phyloP scores from a whole-genome alignment of 768 basidiomycete genomes.

The Termitomyces sp. region DNA sequence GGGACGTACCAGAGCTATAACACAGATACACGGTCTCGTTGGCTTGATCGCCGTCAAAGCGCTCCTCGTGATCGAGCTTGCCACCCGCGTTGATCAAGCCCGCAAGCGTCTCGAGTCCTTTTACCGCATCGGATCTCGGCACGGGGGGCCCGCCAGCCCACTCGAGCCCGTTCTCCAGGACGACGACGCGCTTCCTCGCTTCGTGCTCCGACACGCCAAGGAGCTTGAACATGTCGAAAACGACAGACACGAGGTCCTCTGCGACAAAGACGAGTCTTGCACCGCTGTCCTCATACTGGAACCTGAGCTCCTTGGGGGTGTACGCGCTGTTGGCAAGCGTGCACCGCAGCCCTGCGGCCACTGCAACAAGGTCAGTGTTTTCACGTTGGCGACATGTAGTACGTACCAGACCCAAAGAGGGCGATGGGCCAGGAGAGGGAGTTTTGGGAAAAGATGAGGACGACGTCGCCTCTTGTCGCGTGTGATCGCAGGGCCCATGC shows the following conservation, averaged over 20 bases:
- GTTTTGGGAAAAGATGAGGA: constrained; percentile 68
- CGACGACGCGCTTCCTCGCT: constrained; percentile 47
- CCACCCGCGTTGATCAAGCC: constrained; percentile 38
- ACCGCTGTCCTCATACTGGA: constrained; percentile 65
- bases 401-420: constrained; percentile 38
- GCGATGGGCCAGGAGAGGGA: constrained; percentile 46
- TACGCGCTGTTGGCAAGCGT: constrained; percentile 75
- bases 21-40: constrained; percentile 62
- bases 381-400: too few relatives aligned
- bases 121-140: constrained; percentile 2
- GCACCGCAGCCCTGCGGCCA: constrained; percentile 62
- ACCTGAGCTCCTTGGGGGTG: constrained; percentile 58
- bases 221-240: constrained; percentile 49
- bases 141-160: constrained; percentile 39
- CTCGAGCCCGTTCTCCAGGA: constrained; percentile 42
- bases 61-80: constrained; percentile 43
- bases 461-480: constrained; percentile 46
- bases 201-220: constrained; percentile 42
- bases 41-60: constrained; percentile 44
- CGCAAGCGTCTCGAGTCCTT: constrained; percentile 13
- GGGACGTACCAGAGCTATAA: constrained; percentile 39
- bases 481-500: constrained; percentile 51
- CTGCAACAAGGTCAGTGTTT: too few relatives aligned
- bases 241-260: constrained; percentile 53
- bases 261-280: constrained; percentile 60